Conservation (phyloP, 2,329 filamentous ascomycete species). For the Trichophyton mentagrophytes region DNA sequence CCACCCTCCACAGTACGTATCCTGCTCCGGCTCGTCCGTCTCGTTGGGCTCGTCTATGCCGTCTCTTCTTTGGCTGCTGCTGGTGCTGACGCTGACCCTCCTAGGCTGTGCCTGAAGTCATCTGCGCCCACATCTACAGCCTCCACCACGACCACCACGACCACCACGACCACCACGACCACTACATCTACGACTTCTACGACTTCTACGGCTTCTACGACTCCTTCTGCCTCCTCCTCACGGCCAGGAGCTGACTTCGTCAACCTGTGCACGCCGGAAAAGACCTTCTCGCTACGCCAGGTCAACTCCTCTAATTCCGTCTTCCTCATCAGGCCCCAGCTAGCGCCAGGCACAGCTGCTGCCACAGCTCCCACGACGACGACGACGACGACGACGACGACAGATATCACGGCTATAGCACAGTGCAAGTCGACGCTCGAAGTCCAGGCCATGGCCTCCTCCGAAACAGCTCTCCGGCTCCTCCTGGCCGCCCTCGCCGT, state of each 20-base stretch:
- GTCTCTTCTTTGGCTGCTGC: background rate
- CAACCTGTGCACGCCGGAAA: constrained; percentile 46
- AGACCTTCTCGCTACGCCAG: constrained; percentile 49
- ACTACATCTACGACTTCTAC: too few species aligned
- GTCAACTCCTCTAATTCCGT: constrained; percentile 54
- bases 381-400: constrained; percentile 5
- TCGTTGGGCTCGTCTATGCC: too few species aligned
- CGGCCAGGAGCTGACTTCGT: constrained; percentile 26
- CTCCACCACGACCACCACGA: background rate
- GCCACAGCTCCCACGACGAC: too few species aligned
- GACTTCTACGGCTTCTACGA: background rate
- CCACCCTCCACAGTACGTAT: constrained; percentile 27
- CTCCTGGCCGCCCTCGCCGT: background rate
- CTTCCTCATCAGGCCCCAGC: constrained; percentile 37
- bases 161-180: background rate
- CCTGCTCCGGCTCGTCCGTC: too few species aligned
- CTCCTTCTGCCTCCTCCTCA: too few species aligned
- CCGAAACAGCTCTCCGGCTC: background rate
- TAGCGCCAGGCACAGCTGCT: too few species aligned
- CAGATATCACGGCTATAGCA: constrained; percentile 30
- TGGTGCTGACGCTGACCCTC: background rate
- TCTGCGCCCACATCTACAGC: background rate
- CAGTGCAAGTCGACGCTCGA: constrained; percentile 37
- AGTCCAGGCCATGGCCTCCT: constrained; percentile 19
- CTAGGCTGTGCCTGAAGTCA: background rate